Percentiles rank a stretch among this genome's conserved stretches.
Conservation (phyloP, 805 yeast species). For the Schizosaccharomyces osmophilus region DNA sequence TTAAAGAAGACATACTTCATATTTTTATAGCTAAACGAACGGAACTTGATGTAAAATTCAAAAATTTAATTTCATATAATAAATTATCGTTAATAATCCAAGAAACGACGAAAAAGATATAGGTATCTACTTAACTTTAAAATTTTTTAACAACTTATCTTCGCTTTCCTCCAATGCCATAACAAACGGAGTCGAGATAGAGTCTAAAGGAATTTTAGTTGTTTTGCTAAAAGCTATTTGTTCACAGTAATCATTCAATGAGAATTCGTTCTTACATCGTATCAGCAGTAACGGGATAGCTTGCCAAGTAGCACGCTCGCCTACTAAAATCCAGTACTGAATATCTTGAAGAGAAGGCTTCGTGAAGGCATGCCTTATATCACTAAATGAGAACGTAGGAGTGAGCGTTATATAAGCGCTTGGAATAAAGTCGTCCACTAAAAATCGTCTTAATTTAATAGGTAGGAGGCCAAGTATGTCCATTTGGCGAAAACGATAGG, state of each 20-base stretch:
- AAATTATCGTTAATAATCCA: neutral
- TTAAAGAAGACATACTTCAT: no score
- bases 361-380: neutral
- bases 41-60: neutral
- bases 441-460: neutral
- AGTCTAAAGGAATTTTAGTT: no score
- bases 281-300: neutral
- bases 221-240: no score
- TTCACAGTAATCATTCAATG: neutral
- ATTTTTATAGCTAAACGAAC: no score
- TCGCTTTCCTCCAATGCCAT: neutral
- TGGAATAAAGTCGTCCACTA: neutral
- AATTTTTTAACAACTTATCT: neutral
- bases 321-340: neutral
- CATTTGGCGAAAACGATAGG: neutral
- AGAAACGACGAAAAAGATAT: neutral
- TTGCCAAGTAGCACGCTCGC: neutral
- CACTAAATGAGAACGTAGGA: neutral
- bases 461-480: neutral
- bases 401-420: neutral
- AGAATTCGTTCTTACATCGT: neutral
- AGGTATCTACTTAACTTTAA: neutral
- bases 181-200: neutral
- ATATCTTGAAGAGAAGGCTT: neutral
- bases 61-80: neutral